These are phyloP conservation scores for Kregervanrija delftensis DNA, from an alignment of 805 yeast genomes.

Conservation along the genomic window DNA sequence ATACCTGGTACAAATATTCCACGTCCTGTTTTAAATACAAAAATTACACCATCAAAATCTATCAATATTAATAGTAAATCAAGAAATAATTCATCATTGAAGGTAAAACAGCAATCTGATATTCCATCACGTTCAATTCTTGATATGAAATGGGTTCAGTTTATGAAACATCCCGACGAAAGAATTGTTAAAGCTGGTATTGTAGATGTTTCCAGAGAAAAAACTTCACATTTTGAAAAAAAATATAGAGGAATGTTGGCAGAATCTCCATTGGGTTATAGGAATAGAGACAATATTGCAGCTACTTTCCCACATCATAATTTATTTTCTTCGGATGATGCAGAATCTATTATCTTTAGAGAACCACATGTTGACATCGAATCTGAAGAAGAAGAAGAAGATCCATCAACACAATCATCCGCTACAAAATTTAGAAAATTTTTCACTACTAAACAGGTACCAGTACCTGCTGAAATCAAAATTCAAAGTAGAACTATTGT, in stretches of 20 bases:
- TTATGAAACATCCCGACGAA: slow-evolving; percentile 49
- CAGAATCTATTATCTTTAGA: slow-evolving; percentile 23
- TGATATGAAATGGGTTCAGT: slow-evolving; percentile 55
- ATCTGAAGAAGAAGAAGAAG: slow-evolving; percentile 13
- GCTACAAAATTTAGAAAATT: slow-evolving; percentile 23
- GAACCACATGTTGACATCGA: slow-evolving; percentile 16
- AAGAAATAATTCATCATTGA: slow-evolving; percentile 7
- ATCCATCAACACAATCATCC: slow-evolving; percentile 9
- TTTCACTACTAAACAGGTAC: slow-evolving; percentile 15
- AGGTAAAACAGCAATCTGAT: slow-evolving; percentile 14
- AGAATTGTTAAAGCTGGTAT: slow-evolving; percentile 53
- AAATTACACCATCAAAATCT: slow-evolving; percentile 13
- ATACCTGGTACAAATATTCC: slow-evolving; percentile 57
- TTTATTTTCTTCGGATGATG: slow-evolving; percentile 13
- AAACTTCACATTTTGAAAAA: slow-evolving; percentile 47
- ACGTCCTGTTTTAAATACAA: slow-evolving; percentile 40
- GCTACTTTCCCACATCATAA: slow-evolving; percentile 4
- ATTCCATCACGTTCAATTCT: slow-evolving; percentile 43
- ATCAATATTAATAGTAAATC: slow-evolving; percentile 8
- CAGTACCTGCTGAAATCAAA: slow-evolving; percentile 15
- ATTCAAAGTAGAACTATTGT: slow-evolving; percentile 44
- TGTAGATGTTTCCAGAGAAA: slow-evolving; percentile 36
- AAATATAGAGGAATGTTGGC: slow-evolving; percentile 50
- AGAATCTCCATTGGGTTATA: slow-evolving; percentile 52
- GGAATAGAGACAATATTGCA: slow-evolving; percentile 28